phyloP scores from a whole-genome alignment of 108 stramenopile species.

The Discostella stelligeroides region DNA sequence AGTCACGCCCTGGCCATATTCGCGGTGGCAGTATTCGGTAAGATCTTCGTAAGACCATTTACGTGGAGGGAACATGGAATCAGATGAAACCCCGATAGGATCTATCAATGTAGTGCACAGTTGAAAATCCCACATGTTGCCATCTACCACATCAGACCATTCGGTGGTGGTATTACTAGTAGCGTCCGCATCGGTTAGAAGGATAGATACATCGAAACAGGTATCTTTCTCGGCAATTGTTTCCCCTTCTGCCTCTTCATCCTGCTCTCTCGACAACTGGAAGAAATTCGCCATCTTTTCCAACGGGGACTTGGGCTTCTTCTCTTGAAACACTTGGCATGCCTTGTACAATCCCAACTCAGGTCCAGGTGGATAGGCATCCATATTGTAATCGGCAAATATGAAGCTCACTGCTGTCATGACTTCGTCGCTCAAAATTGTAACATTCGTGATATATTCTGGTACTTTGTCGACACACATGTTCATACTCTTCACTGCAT shows the following conservation, averaged over 20 bases:
- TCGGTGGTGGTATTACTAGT: too few relatives aligned
- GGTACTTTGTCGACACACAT: conserved; percentile 60
- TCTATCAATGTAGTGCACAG: conserved; percentile 67
- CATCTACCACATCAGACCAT: too few relatives aligned
- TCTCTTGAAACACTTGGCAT: conserved; percentile 62
- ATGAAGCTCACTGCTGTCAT: conserved; percentile 58
- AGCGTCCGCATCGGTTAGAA: conserved; percentile 66
- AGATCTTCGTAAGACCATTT: conserved; percentile 57
- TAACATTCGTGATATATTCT: conserved; percentile 44
- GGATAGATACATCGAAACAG: conserved; percentile 68
- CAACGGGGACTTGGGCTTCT: conserved; percentile 17
- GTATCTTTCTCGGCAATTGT: conserved; percentile 26
- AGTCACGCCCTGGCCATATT: conserved; percentile 56
- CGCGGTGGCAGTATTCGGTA: conserved; percentile 59
- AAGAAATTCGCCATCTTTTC: conserved; percentile 44
- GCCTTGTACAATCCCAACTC: conserved; percentile 50
- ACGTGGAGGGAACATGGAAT: conserved; percentile 76
- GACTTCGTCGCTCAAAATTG: conserved; percentile 47
- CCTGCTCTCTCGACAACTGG: conserved; percentile 14
- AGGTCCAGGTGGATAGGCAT: conserved; percentile 69
- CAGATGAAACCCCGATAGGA: conserved; percentile 62
- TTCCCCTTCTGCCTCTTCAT: conserved; percentile 16
- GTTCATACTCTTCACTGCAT: conserved; percentile 40
- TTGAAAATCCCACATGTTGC: conserved; percentile 81
- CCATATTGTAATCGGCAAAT: conserved; percentile 81